Evolutionary conservation across 495 filamentous ascomycete genomes (phyloP).

Genomic region (Daldinia grandis): DNA sequence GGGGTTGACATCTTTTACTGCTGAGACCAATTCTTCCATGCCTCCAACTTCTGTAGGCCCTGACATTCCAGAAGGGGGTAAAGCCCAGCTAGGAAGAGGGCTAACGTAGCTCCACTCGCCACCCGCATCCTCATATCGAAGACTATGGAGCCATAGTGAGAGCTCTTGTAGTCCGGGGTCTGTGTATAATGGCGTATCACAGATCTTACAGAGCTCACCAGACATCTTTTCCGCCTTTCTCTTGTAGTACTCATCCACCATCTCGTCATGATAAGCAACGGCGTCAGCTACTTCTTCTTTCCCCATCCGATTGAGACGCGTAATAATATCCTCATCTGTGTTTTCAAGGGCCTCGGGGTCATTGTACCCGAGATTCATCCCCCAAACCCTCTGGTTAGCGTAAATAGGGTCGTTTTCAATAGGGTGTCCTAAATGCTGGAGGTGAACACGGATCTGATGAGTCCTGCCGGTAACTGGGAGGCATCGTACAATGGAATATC

Average conservation of each 20-base stretch:
- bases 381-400: constrained; percentile 91
- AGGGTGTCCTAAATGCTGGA: constrained; percentile 93
- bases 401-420: constrained; percentile 98
- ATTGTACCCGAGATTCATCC: constrained; percentile 74
- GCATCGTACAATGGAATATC: constrained; percentile 95
- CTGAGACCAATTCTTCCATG: constrained; percentile 61
- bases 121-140: constrained; percentile 80
- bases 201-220: constrained; percentile 79
- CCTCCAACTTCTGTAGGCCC: constrained; percentile 66
- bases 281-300: constrained; percentile 91
- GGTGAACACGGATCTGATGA: constrained; percentile 93
- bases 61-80: constrained; percentile 72
- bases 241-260: constrained; percentile 85
- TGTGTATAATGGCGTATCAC: constrained; percentile 87
- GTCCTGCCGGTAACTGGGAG: constrained; percentile 92
- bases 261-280: constrained; percentile 91
- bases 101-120: constrained; percentile 90
- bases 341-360: constrained; percentile 70
- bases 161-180: constrained; percentile 91
- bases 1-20: constrained; percentile 49
- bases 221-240: constrained; percentile 91
- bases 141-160: constrained; percentile 91
- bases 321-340: constrained; percentile 87
- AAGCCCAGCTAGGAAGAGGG: constrained; percentile 82
- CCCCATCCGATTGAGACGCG: constrained; percentile 85